Conservation (phyloP, 2,329 filamentous ascomycete genomes). For the Neonectria ditissima region DNA sequence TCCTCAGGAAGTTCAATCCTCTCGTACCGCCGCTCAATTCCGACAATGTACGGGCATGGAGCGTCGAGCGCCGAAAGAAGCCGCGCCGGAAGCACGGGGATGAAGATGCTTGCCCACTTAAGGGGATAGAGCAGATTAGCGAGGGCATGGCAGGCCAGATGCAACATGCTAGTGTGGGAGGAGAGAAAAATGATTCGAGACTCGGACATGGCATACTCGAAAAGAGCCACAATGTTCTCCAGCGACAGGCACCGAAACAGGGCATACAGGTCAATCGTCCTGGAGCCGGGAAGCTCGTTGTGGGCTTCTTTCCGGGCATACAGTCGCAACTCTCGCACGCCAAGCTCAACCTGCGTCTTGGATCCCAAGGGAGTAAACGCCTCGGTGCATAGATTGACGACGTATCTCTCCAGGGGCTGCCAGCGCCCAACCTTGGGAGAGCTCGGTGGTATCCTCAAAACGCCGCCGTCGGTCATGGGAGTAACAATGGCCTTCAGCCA, state of each 20-base stretch:
- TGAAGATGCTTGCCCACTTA: constrained; percentile 94
- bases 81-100: constrained; percentile 88
- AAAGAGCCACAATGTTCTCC: constrained; percentile 90
- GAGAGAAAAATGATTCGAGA: constrained; percentile 96
- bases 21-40: constrained; percentile 92
- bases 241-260: constrained; percentile 91
- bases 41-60: constrained; percentile 96
- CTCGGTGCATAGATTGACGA: constrained; percentile 96
- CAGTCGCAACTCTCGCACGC: constrained; percentile 87
- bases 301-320: constrained; percentile 92
- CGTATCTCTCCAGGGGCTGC: constrained; percentile 96
- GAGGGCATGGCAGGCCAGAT: constrained; percentile 90
- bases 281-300: constrained; percentile 93
- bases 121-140: constrained; percentile 88
- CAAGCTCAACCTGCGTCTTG: constrained; percentile 94
- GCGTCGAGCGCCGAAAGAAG: constrained; percentile 92
- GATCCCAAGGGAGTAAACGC: constrained; percentile 92
- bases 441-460: constrained; percentile 85
- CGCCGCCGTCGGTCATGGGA: constrained; percentile 90
- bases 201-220: constrained; percentile 93
- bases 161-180: constrained; percentile 95
- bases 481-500: constrained; percentile 95
- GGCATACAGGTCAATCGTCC: constrained; percentile 92
- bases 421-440: constrained; percentile 93
- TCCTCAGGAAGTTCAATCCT: constrained; percentile 89